phyloP scores from a whole-genome alignment of 768 basidiomycete species.

The Agaricus sinodeliciosus region DNA sequence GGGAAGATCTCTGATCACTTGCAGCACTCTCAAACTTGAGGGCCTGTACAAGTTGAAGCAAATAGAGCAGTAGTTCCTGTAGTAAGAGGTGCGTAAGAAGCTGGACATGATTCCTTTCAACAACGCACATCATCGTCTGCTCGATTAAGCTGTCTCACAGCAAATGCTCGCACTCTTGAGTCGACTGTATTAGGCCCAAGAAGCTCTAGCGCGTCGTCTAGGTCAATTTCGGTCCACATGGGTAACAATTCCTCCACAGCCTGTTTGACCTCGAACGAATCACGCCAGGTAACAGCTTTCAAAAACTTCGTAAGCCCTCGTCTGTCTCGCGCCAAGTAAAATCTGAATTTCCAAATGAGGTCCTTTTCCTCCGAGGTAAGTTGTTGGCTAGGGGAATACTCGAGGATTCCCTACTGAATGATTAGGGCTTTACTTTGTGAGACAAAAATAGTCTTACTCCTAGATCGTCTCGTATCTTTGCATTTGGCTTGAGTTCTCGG shows the following conservation, averaged over 20 bases:
- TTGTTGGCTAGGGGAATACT: constrained; percentile 83
- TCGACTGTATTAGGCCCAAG: constrained; percentile 87
- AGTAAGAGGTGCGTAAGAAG: constrained; percentile 7
- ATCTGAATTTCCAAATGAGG: constrained; percentile 98
- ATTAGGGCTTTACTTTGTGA: background rate
- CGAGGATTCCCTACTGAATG: constrained; percentile 67
- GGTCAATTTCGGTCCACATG: constrained; percentile 95
- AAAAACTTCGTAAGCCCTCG: constrained; percentile 96
- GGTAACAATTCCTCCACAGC: constrained; percentile 94
- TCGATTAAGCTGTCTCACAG: constrained; percentile 81
- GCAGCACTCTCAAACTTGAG: constrained; percentile 91
- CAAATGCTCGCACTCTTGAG: constrained; percentile 89
- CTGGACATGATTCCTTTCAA: background rate
- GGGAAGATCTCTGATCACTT: constrained; percentile 69
- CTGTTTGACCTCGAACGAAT: constrained; percentile 93
- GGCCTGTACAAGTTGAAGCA: constrained; percentile 95
- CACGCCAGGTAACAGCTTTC: constrained; percentile 96
- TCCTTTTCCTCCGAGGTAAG: constrained; percentile 93
- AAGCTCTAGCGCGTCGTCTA: constrained; percentile 92
- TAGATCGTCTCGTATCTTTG: constrained; percentile 89
- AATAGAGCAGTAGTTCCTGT: constrained; percentile 87
- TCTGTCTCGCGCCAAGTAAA: constrained; percentile 89
- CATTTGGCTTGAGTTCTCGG: constrained; percentile 93
- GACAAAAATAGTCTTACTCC: constrained; percentile 44
- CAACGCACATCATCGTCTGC: constrained; percentile 77